Evolutionary conservation across 768 basidiomycete species (phyloP).

Genomic region (Trametes coccinea): DNA sequence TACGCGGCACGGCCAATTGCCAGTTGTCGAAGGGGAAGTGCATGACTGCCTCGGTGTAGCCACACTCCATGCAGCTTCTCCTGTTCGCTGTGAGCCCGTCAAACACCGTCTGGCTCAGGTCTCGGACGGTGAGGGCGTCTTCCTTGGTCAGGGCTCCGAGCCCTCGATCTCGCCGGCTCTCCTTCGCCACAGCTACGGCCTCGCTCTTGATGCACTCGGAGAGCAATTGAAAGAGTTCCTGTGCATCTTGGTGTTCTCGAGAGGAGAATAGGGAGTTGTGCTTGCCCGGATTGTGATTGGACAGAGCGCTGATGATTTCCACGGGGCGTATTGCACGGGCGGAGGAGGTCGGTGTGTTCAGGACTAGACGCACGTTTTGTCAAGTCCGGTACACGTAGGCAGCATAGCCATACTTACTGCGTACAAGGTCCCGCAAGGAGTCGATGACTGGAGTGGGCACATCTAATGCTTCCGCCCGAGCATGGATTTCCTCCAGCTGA

Average conservation of each 20-base stretch:
- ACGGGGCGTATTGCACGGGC: conserved; percentile 69
- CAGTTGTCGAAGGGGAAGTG: conserved; percentile 87
- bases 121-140: conserved; percentile 29
- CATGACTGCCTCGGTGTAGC: conserved; percentile 93
- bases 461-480: conserved; percentile 75
- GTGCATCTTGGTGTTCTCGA: conserved; percentile 96
- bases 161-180: conserved; percentile 70
- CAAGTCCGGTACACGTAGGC: conserved; percentile 8
- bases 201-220: conserved; percentile 91
- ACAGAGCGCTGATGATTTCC: conserved; percentile 70
- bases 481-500: conserved; percentile 73
- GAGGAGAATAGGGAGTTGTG: conserved; percentile 74
- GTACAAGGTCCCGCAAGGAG: conserved; percentile 68
- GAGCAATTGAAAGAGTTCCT: conserved; percentile 94
- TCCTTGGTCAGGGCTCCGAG: conserved; percentile 53
- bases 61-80: conserved; percentile 84
- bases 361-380: conserved; percentile 41
- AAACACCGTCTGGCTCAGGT: conserved; percentile 70
- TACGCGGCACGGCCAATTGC: conserved; percentile 73
- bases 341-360: conserved; percentile 61
- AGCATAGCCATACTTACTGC: conserved; percentile 45
- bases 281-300: conserved; percentile 51
- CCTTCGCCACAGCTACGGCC: conserved; percentile 67
- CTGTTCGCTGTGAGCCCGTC: conserved; percentile 91
- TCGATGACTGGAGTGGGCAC: conserved; percentile 87